A percentile compares a stretch with the other conserved stretches of the same genome.
These are phyloP conservation scores for Phytophthora hibernalis DNA, from an alignment of 352 stramenopile species.

Conservation along the genomic window DNA sequence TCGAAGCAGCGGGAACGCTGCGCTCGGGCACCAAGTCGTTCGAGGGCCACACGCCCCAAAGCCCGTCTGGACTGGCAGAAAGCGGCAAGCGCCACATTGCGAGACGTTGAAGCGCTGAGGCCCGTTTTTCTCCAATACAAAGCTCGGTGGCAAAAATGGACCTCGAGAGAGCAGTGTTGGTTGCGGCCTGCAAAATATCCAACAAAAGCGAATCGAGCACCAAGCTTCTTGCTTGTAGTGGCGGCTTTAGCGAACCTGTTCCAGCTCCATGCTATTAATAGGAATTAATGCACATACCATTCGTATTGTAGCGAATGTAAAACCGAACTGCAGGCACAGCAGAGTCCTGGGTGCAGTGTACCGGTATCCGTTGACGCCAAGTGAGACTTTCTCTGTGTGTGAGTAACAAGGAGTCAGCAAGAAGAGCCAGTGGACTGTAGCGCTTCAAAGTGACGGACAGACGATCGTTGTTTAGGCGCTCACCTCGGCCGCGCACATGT, in stretches of 20 bases:
- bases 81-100: slow-evolving; percentile 26
- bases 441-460: slow-evolving; percentile 21
- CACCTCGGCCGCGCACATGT: slow-evolving; percentile 17
- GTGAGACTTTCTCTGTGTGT: slow-evolving; percentile 24
- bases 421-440: slow-evolving; percentile 31
- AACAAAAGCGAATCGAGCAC: neutral
- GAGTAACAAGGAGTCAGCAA: slow-evolving; percentile 29
- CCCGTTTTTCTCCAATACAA: slow-evolving; percentile 32
- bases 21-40: neutral
- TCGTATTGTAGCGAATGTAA: no score
- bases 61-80: slow-evolving; percentile 34
- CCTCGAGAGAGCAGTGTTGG: slow-evolving; percentile 17
- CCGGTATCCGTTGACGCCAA: slow-evolving; percentile 20
- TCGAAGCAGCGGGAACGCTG: neutral
- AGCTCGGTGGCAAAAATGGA: slow-evolving; percentile 19
- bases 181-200: neutral
- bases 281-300: no score
- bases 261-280: no score
- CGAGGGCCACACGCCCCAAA: slow-evolving; percentile 12
- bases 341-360: neutral
- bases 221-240: no score
- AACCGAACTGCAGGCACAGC: neutral
- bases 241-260: no score
- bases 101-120: slow-evolving; percentile 28
- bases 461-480: slow-evolving; percentile 28